Evolutionary conservation across 192 early-diverging fungal species (phyloP).

Genomic region (Mortierella claussenii): DNA sequence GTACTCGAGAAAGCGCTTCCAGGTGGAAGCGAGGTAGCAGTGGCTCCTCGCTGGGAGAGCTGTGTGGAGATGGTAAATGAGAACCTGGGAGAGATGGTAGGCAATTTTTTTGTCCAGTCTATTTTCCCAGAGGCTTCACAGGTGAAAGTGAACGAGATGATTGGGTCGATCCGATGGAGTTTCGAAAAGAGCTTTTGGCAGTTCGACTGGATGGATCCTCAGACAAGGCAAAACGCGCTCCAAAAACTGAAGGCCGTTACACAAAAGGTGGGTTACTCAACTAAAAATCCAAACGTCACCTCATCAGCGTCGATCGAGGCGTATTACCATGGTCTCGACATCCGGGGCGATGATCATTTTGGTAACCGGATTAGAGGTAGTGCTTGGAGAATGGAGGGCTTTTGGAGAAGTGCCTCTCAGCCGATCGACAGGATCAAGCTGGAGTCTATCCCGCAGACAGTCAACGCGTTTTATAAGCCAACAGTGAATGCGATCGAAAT

Average conservation of each 20-base stretch:
- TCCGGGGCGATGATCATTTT: constrained; percentile 49
- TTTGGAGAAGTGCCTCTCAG: constrained; percentile 39
- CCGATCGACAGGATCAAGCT: constrained; percentile 36
- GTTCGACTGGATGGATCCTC: constrained; percentile 55
- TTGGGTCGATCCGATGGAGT: constrained; percentile 46
- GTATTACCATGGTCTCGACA: constrained; percentile 45
- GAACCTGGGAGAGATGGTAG: constrained; percentile 47
- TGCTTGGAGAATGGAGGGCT: constrained; percentile 12
- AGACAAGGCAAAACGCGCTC: constrained; percentile 40
- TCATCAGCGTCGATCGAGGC: constrained; percentile 54
- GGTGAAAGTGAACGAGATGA: constrained; percentile 46
- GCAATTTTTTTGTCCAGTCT: constrained; percentile 52
- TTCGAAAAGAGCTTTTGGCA: constrained; percentile 48
- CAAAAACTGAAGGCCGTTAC: constrained; percentile 55
- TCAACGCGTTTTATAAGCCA: constrained; percentile 64
- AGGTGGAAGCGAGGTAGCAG: too few species aligned
- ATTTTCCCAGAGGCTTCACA: constrained; percentile 50
- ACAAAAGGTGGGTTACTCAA: constrained; percentile 58
- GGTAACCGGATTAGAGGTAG: constrained; percentile 35
- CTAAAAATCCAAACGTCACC: constrained; percentile 34
- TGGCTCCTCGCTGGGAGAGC: constrained; percentile 9
- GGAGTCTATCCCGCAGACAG: constrained; percentile 55
- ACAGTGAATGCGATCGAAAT: constrained; percentile 11
- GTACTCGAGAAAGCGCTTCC: too few species aligned
- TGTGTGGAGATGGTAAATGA: constrained; percentile 47